phyloP scores from a whole-genome alignment of 208 protist species.

The Cochliopodium minus region DNA sequence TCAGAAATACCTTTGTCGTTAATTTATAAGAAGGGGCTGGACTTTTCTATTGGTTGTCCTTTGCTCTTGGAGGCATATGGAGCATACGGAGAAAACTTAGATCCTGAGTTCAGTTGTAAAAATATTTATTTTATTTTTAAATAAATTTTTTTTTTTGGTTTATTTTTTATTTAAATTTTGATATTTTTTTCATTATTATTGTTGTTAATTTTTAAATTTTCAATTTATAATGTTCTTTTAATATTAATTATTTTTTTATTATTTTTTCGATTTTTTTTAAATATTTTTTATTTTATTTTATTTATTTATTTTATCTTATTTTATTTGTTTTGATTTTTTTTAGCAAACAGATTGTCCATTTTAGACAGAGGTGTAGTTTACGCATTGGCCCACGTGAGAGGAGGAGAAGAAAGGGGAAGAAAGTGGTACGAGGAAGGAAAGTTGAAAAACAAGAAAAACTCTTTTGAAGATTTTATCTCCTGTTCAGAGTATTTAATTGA shows the following conservation, averaged over 20 bases:
- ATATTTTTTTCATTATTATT: not conserved
- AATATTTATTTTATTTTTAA: constrained; percentile 11
- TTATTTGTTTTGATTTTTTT: too few relatives aligned
- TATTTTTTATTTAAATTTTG: not conserved
- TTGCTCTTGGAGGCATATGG: constrained; percentile 69
- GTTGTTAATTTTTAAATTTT: too few relatives aligned
- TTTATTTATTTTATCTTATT: too few relatives aligned
- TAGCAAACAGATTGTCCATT: too few relatives aligned
- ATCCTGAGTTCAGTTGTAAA: constrained; percentile 53
- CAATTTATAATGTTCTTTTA: too few relatives aligned
- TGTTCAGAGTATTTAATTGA: constrained; percentile 59
- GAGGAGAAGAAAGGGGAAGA: constrained; percentile 68
- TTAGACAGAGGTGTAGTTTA: constrained; percentile 66
- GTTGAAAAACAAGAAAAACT: constrained; percentile 72
- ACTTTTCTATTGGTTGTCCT: constrained; percentile 40
- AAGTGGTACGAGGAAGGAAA: constrained; percentile 61
- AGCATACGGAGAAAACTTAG: constrained; percentile 58
- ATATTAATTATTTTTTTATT: too few relatives aligned
- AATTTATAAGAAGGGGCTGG: constrained; percentile 17
- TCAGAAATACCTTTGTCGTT: not conserved
- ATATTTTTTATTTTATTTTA: too few relatives aligned
- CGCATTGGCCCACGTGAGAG: constrained; percentile 64
- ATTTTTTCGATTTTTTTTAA: too few relatives aligned
- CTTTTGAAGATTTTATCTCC: constrained; percentile 69
- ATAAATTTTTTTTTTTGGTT: not conserved